Evolutionary conservation across 164 flowering plant species (phyloP), one percentile per base, ranked within the genome.

Genomic region (Kingdonia uniflora): DNA sequence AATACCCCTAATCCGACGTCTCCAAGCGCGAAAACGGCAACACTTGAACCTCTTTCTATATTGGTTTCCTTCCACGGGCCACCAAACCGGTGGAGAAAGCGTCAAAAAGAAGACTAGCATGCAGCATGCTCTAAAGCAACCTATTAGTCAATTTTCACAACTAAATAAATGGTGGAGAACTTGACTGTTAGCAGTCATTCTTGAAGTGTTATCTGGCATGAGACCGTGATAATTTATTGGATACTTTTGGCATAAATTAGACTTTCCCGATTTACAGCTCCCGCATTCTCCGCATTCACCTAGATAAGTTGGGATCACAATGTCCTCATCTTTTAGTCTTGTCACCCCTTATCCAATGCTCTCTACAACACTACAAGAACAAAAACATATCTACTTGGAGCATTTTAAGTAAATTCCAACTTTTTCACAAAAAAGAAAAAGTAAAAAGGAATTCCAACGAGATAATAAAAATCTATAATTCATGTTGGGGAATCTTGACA

Each of bases 1-100:
- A n/a, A 19, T 65, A 79, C 84, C 63, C 80, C 84, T n/a, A 79
- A 56, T 33, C 84, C 80, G 45, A 76, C 79, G 19, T 66, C 69
- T 22, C 84, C 84, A 26, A 79, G 80, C 16, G 80, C 84, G 0
- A 72, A 52, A 45, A 76, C 70, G 42, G 76, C 80, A 1, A 76
- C 76, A 11, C 24, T 64, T 1, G 84, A 76, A 1, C 74, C 80
- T 47, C 51, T 58, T 6, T 68, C 61, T 29, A 73, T 67, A 25
- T 38, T 38, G 8, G 35, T 74, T 37, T 60, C 74, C 65, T 67
- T 75, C 78, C 73, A 74, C 1, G 73, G 59, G 0, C 69, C 71
- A 0, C 82, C 82, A 53, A 70, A 10, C 72, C 76, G 5, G 76
- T 69, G 1, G 75, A 40, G 53, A 62, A 67, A 14, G 71, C 76